Evolutionary conservation across 2,329 filamentous ascomycete genomes (phyloP).

Genomic region (Phaeosphaeriaceae sp.): DNA sequence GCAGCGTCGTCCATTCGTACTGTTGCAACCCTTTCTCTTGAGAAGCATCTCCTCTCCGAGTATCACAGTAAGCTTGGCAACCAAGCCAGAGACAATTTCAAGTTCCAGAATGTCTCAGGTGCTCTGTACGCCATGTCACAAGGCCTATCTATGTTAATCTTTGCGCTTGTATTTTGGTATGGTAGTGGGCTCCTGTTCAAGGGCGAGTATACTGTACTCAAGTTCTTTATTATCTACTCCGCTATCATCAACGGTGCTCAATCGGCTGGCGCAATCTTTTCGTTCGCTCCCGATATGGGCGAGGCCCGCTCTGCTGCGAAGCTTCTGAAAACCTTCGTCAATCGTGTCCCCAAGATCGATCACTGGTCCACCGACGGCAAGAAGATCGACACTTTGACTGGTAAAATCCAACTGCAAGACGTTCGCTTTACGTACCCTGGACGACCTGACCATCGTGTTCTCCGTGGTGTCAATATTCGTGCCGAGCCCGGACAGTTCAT

Average conservation of each 20-base stretch:
- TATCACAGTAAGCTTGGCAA: constrained; percentile 73
- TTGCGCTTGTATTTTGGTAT: constrained; percentile 49
- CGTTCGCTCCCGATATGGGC: constrained; percentile 94
- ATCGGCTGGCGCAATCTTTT: constrained; percentile 90
- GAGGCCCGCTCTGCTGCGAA: constrained; percentile 86
- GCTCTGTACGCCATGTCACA: constrained; percentile 83
- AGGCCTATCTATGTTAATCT: constrained; percentile 65
- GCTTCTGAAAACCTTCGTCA: constrained; percentile 82
- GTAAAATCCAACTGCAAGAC: constrained; percentile 84
- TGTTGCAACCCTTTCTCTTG: constrained; percentile 89
- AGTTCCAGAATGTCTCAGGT: constrained; percentile 77
- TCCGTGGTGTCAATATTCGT: constrained; percentile 78
- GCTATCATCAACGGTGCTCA: constrained; percentile 90
- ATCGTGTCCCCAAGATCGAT: constrained; percentile 76
- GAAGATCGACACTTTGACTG: constrained; percentile 63
- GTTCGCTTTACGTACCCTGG: constrained; percentile 96
- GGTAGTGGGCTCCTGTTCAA: constrained; percentile 40
- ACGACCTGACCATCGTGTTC: constrained; percentile 86
- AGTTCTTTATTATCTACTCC: constrained; percentile 92
- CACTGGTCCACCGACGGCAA: constrained; percentile 47
- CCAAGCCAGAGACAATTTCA: constrained; percentile 73
- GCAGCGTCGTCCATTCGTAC: constrained; percentile 93
- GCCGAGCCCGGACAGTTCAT: constrained; percentile 82
- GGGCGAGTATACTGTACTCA: constrained; percentile 70
- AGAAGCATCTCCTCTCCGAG: constrained; percentile 75